Evolutionary conservation across 2,329 filamentous ascomycete species (phyloP), one percentile per base, ranked within the genome.

Genomic region (Fusarium sp.): DNA sequence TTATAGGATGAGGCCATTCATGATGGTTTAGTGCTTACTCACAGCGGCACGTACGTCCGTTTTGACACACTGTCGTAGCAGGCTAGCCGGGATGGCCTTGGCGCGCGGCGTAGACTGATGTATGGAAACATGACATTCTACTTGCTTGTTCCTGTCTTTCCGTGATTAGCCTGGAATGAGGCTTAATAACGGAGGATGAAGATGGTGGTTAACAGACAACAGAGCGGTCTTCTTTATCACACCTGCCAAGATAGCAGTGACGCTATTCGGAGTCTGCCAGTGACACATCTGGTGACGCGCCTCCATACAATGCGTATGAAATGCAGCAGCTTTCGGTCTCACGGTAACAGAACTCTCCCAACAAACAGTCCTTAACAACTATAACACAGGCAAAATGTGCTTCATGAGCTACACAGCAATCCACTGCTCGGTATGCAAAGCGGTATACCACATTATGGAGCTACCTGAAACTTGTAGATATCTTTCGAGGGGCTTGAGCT

Each of bases 111-210:
- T 3, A n/a, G 10, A 4, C 34, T 38, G 34, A 12, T 11, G 2
- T 18, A n/a, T 7, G 10, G 18, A 12, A n/a, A 38, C 3, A 7
- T n/a, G 6, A 4, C 10, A 12, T n/a, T 38, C 10, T 3, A 3
- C 3, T 18, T 11, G 18, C 0, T 1, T 38, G 1, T n/a, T n/a
- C 3, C 18, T 12, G 10, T n/a, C 1, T 4, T 38, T 1, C 6
- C 0, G 18, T n/a, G 3, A 3, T 38, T 4, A 2, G 12, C 1
- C 6, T n/a, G 18, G 10, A 38, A 38, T 1, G 34, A n/a, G 3
- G 6, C 10, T 12, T 6, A 18, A n/a, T 1, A 38, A 7, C 10
- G 1, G 18, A 38, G 18, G 0, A n/a, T n/a, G 34, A 38, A 12
- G 18, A 38, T 38, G 6, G 10, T 38, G 18, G 10, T 38, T n/a